Evolutionary conservation across 2,329 filamentous ascomycete genomes (phyloP).

Genomic region (Ophiostoma quercus): DNA sequence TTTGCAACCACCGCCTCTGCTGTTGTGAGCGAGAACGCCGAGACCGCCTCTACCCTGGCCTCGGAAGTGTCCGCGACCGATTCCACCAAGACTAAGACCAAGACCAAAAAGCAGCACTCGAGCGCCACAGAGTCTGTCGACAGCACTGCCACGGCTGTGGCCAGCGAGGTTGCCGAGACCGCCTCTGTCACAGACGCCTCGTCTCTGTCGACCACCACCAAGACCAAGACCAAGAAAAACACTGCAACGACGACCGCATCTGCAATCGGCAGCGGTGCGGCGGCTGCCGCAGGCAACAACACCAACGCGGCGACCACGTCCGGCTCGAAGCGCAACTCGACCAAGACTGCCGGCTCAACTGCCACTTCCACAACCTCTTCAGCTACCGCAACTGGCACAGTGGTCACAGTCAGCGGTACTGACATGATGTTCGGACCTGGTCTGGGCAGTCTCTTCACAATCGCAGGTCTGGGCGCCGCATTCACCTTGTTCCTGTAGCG

Average conservation of each 20-base stretch:
- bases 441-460: constrained; percentile 19
- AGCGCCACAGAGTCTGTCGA: neutral
- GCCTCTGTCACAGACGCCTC: neutral
- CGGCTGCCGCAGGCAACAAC: neutral
- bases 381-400: constrained; percentile 4
- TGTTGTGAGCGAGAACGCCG: neutral
- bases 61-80: neutral
- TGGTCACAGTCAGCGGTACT: constrained; percentile 19
- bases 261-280: neutral
- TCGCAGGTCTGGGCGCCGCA: constrained; percentile 23
- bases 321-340: constrained; percentile 21
- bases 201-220: constrained; percentile 17
- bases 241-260: neutral
- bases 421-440: constrained; percentile 19
- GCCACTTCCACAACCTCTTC: constrained; percentile 12
- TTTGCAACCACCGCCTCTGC: neutral
- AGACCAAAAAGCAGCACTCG: constrained; percentile 3
- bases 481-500: constrained; percentile 13
- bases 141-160: neutral
- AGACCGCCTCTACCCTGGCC: neutral
- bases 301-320: constrained; percentile 5
- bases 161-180: neutral
- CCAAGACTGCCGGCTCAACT: constrained; percentile 13
- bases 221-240: constrained; percentile 21
- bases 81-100: constrained; percentile 15